Evolutionary conservation across 768 basidiomycete genomes (phyloP).

Genomic region (Suillus tomentosus): DNA sequence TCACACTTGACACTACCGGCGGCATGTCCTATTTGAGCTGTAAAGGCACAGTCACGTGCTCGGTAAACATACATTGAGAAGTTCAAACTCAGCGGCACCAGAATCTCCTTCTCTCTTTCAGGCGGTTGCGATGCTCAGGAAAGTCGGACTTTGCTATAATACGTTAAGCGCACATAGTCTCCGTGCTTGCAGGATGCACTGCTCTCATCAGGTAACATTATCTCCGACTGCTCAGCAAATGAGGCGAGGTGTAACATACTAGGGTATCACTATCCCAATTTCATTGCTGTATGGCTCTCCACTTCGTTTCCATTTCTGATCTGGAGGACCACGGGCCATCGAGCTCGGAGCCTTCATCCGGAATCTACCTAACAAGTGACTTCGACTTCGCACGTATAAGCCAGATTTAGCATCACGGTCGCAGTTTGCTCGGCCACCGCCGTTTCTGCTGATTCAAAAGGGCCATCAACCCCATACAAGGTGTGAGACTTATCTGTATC

Average conservation of each 20-base stretch:
- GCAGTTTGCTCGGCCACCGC: constrained; percentile 18
- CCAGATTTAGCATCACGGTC: constrained; percentile 10
- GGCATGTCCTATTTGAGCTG: constrained; percentile 31
- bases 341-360: not conserved
- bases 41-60: constrained; percentile 34
- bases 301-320: not conserved
- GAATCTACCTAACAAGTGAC: not conserved
- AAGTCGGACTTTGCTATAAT: not conserved
- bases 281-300: not conserved
- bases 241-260: not conserved
- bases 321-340: not conserved
- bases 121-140: constrained; percentile 4
- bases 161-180: not conserved
- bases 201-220: constrained; percentile 2
- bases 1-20: constrained; percentile 38
- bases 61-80: constrained; percentile 17
- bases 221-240: constrained; percentile 4
- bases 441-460: not conserved
- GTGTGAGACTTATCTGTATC: constrained; percentile 9
- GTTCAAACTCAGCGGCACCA: constrained; percentile 26
- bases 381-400: constrained; percentile 15
- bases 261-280: constrained; percentile 6
- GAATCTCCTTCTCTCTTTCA: not conserved
- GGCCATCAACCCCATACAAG: constrained; percentile 8
- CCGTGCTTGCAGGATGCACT: constrained; percentile 7